phyloP scores from a whole-genome alignment of 768 basidiomycete genomes.

The Melanogaster broomeanus region DNA sequence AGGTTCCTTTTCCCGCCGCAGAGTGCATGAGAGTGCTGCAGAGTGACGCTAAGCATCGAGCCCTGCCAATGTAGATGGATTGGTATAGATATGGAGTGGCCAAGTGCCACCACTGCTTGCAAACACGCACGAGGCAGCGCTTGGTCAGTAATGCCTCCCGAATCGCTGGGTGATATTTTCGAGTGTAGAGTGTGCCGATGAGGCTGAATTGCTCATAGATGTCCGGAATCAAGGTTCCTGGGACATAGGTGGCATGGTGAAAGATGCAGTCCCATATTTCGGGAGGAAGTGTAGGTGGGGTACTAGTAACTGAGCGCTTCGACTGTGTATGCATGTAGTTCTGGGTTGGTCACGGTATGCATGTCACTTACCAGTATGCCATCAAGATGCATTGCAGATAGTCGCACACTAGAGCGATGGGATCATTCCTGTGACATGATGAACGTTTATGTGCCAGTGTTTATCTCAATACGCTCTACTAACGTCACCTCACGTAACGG shows the following conservation, averaged over 20 bases:
- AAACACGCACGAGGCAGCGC: slow-evolving; percentile 28
- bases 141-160: slow-evolving; percentile 26
- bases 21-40: slow-evolving; percentile 12
- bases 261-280: slow-evolving; percentile 29
- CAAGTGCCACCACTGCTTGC: slow-evolving; percentile 30
- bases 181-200: slow-evolving; percentile 9
- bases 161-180: slow-evolving; percentile 1
- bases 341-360: too few species aligned
- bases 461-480: too few species aligned
- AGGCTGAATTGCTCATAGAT: slow-evolving; percentile 17
- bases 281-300: slow-evolving; percentile 13
- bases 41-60: slow-evolving; percentile 20
- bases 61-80: slow-evolving; percentile 22
- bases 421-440: too few species aligned
- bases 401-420: too few species aligned
- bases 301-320: neutral
- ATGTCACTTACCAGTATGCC: too few species aligned
- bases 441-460: too few species aligned
- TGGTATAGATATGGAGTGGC: slow-evolving; percentile 24
- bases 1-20: slow-evolving; percentile 5
- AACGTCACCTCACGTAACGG: too few species aligned
- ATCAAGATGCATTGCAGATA: too few species aligned
- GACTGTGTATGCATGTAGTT: neutral
- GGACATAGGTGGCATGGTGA: slow-evolving; percentile 18
- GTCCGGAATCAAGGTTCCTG: slow-evolving; percentile 21